A percentile compares a stretch with the other conserved stretches of the same genome.
These are phyloP conservation scores for Aspergillus unguis DNA, from an alignment of 2,329 filamentous ascomycete species.

Conservation along the genomic window DNA sequence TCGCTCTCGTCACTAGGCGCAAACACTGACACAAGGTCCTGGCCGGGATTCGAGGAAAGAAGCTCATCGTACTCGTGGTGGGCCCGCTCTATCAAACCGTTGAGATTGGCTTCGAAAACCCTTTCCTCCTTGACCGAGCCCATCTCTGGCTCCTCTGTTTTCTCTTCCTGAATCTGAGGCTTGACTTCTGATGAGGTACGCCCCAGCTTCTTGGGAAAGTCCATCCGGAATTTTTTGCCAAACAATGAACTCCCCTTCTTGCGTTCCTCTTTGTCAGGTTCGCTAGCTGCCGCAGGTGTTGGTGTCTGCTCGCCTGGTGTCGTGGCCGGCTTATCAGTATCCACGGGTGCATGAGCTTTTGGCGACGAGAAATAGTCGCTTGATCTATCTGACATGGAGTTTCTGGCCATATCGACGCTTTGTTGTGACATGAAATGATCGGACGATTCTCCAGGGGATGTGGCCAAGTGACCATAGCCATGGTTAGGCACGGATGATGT, in stretches of 20 bases:
- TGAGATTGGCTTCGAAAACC: conserved; percentile 45
- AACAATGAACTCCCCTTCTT: conserved; percentile 61
- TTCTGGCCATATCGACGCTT: conserved; percentile 48
- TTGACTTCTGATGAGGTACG: conserved; percentile 67
- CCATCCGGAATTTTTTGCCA: conserved; percentile 79
- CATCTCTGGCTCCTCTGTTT: conserved; percentile 54
- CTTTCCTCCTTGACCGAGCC: conserved; percentile 52
- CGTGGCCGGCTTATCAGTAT: conserved; percentile 48
- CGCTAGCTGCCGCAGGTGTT: conserved; percentile 52
- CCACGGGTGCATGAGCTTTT: conserved; percentile 46
- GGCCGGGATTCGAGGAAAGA: conserved; percentile 36
- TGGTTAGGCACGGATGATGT: conserved; percentile 29
- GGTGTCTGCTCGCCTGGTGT: conserved; percentile 44
- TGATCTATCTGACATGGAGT: conserved; percentile 56
- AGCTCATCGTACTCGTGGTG: conserved; percentile 46
- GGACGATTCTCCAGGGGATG: conserved; percentile 30
- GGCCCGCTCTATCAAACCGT: conserved; percentile 46
- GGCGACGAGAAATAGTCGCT: conserved; percentile 73
- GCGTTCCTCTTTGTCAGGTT: conserved; percentile 60
- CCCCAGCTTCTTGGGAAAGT: conserved; percentile 73
- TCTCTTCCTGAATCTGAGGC: conserved; percentile 70
- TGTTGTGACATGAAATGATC: conserved; percentile 48
- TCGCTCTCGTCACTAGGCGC: conserved; percentile 44
- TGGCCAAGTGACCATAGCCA: conserved; percentile 30
- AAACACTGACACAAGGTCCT: conserved; percentile 39